Conservation (phyloP, 2,329 filamentous ascomycete species). For the Metarhizium sp. region DNA sequence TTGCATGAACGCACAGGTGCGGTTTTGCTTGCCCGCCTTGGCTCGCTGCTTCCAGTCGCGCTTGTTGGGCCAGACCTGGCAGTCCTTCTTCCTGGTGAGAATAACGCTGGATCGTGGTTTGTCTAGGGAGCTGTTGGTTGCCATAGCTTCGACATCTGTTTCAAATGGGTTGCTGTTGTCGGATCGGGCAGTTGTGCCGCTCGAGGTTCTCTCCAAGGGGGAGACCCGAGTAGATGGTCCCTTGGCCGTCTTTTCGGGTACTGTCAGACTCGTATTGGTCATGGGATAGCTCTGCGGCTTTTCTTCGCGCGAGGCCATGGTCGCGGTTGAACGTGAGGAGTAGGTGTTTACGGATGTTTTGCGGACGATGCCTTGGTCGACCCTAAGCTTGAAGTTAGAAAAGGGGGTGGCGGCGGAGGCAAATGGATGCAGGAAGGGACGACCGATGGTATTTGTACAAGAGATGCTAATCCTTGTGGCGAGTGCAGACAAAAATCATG, state of each 20-base stretch:
- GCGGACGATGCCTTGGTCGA: neutral
- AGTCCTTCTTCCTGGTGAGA: slow-evolving; percentile 32
- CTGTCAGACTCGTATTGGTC: slow-evolving; percentile 12
- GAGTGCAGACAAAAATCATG: neutral
- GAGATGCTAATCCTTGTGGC: neutral
- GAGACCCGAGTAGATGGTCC: neutral
- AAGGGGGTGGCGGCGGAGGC: neutral
- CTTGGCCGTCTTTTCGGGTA: slow-evolving; percentile 17
- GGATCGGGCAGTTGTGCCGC: slow-evolving; percentile 35
- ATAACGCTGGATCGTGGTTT: slow-evolving; percentile 20
- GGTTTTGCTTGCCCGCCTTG: slow-evolving; percentile 43
- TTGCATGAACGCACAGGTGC: slow-evolving; percentile 44
- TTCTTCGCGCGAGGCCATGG: slow-evolving; percentile 18
- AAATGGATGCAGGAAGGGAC: neutral
- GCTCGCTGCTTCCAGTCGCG: slow-evolving; percentile 52
- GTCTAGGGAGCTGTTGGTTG: slow-evolving; percentile 26
- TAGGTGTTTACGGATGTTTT: neutral
- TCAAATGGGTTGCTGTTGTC: slow-evolving; percentile 43
- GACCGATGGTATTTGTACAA: neutral
- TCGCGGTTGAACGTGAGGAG: slow-evolving; percentile 3
- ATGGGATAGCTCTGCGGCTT: slow-evolving; percentile 10
- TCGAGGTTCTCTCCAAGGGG: slow-evolving; percentile 13
- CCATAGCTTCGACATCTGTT: slow-evolving; percentile 46
- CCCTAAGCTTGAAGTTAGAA: neutral
- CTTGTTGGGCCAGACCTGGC: slow-evolving; percentile 50